Evolutionary conservation across 208 protist genomes (phyloP).

Genomic region (Leptomonas pyrrhocoris): DNA sequence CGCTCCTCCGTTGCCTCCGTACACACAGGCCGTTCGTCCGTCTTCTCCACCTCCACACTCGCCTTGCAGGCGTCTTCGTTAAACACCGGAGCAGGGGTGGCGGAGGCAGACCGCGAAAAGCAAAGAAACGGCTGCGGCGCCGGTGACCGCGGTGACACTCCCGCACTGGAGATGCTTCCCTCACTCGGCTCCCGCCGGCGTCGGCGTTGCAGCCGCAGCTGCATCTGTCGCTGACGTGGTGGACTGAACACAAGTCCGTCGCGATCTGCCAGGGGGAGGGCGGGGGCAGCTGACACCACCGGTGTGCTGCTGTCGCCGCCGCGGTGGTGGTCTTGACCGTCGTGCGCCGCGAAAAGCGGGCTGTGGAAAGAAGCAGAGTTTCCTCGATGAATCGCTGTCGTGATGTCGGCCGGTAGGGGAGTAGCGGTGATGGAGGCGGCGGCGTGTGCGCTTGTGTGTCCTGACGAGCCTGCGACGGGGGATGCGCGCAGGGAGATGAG

Average conservation of each 20-base stretch:
- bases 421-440: too few relatives aligned
- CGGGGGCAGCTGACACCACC: not conserved
- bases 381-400: not conserved
- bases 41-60: not conserved
- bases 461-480: not conserved
- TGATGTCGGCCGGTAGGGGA: not conserved
- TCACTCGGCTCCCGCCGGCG: conserved; percentile 6
- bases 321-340: not conserved
- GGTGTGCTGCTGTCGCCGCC: not conserved
- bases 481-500: conserved; percentile 4
- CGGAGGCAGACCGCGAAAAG: not conserved
- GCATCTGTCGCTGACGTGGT: conserved; percentile 20
- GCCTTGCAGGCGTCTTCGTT: not conserved
- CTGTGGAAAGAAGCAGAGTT: too few relatives aligned
- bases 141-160: not conserved
- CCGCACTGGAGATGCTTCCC: not conserved
- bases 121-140: not conserved
- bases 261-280: conserved; percentile 6
- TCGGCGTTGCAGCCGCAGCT: conserved; percentile 11
- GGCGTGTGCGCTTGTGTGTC: too few relatives aligned
- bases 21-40: too few relatives aligned
- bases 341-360: too few relatives aligned
- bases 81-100: not conserved
- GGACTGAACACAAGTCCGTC: conserved; percentile 50
- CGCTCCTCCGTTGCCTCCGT: too few relatives aligned